Evolutionary conservation across 371 early-diverging fungal species (phyloP).

Genomic region (Syncephalis fuscata): DNA sequence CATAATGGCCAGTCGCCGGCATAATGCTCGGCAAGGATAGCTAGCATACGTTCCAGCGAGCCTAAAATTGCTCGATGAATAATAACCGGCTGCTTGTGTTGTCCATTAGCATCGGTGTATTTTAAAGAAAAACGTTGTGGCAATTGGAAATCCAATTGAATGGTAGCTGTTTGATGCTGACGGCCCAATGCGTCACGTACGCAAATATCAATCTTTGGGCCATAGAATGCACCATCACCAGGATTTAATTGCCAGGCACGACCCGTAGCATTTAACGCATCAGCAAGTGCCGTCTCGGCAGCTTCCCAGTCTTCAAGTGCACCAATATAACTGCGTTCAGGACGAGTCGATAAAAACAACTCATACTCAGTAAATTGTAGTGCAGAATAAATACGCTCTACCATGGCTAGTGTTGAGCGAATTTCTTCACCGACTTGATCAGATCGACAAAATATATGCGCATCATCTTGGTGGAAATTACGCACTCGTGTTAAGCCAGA

Average conservation of each 20-base stretch:
- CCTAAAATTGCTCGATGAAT: constrained; percentile 99
- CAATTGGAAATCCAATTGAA: constrained; percentile 97
- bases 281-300: constrained; percentile 73
- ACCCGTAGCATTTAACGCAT: constrained; percentile 64
- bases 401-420: constrained; percentile 61
- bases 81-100: constrained; percentile 73
- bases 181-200: constrained; percentile 90
- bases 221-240: constrained; percentile 99
- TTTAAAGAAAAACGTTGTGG: constrained; percentile 86
- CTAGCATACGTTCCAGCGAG: constrained; percentile 96
- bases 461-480: constrained; percentile 99
- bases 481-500: constrained; percentile 97
- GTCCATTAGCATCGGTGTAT: constrained; percentile 22
- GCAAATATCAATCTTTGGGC: constrained; percentile 99
- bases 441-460: constrained; percentile 93
- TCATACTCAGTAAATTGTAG: constrained; percentile 72
- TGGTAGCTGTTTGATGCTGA: constrained; percentile 95
- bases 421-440: constrained; percentile 78
- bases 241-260: constrained; percentile 82
- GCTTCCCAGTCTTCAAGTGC: constrained; percentile 79
- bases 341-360: constrained; percentile 89
- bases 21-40: constrained; percentile 93
- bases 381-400: constrained; percentile 73
- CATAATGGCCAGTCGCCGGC: constrained; percentile 98
- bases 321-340: constrained; percentile 86